A percentile compares a stretch with the other conserved stretches of the same genome.
These are phyloP conservation scores for Neurospora tetrasperma DNA, from an alignment of 495 filamentous ascomycete species.

Conservation along the genomic window DNA sequence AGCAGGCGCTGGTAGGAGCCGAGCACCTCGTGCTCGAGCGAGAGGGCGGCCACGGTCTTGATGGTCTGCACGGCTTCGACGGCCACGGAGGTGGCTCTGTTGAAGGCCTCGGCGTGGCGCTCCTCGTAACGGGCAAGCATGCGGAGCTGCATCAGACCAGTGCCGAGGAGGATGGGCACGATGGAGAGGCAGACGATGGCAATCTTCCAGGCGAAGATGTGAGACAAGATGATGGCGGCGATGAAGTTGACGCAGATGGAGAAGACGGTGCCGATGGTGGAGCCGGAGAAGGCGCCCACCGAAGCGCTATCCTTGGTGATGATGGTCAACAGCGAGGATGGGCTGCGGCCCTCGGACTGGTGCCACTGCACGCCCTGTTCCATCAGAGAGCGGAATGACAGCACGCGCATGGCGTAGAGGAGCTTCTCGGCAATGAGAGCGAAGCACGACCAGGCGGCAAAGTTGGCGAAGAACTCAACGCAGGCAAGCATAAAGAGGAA, in stretches of 20 bases:
- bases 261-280: constrained; percentile 68
- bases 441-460: constrained; percentile 55
- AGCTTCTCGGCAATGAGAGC: constrained; percentile 65
- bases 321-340: constrained; percentile 70
- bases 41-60: constrained; percentile 69
- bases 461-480: constrained; percentile 56
- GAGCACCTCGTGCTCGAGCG: constrained; percentile 51
- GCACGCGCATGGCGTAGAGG: constrained; percentile 65
- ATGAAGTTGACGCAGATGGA: constrained; percentile 59
- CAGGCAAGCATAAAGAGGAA: constrained; percentile 88
- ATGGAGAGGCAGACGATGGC: constrained; percentile 69
- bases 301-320: constrained; percentile 71
- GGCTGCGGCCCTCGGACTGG: constrained; percentile 65
- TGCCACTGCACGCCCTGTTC: constrained; percentile 81
- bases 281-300: constrained; percentile 65
- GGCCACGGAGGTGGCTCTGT: constrained; percentile 61
- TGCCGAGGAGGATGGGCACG: constrained; percentile 62
- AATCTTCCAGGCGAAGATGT: constrained; percentile 77
- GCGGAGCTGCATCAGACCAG: constrained; percentile 66
- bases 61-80: constrained; percentile 79
- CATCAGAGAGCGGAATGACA: constrained; percentile 71
- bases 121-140: constrained; percentile 57
- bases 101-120: constrained; percentile 58
- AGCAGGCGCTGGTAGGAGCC: constrained; percentile 41
- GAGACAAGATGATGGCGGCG: constrained; percentile 49